Evolutionary conservation across 305 asterid genomes (phyloP).

Genomic region (Ajuga reptans): DNA sequence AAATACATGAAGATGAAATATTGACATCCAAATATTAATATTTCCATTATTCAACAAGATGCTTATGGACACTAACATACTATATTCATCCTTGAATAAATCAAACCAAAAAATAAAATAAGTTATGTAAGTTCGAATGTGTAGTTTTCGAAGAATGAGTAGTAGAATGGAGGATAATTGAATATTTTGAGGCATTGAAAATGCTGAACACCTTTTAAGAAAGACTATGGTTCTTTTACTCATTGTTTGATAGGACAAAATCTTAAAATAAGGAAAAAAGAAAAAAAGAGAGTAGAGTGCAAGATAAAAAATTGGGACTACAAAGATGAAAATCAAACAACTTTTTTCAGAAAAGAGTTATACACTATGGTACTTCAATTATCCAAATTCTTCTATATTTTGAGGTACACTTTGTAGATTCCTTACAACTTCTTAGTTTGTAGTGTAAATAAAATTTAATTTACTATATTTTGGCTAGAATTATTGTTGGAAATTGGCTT

Average conservation of each 20-base stretch:
- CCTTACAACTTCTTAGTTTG: no score
- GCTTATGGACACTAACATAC: neutral
- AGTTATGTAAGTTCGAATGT: no score
- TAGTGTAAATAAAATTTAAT: no score
- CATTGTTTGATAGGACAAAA: slow-evolving; percentile 18
- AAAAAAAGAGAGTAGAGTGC: neutral
- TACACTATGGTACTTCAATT: no score
- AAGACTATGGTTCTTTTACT: slow-evolving; percentile 6
- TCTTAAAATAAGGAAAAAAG: neutral
- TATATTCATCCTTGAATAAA: neutral
- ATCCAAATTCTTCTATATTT: no score
- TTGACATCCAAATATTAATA: neutral
- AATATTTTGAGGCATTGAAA: neutral
- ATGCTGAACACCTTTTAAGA: slow-evolving; percentile 6
- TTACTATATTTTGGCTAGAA: no score
- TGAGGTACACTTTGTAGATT: no score
- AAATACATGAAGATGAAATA: no score
- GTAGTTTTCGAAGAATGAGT: no score
- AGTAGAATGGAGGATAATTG: neutral
- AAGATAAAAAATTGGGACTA: slow-evolving; percentile 11
- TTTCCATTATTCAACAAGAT: neutral
- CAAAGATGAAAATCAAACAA: neutral
- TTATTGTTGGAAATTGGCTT: no score
- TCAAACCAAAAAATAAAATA: no score
- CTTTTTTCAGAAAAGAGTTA: neutral